Evolutionary conservation across 176 grass and related monocot genomes (phyloP), one percentile per base, ranked within the genome.

Genomic region (Pontederia paniculata): DNA sequence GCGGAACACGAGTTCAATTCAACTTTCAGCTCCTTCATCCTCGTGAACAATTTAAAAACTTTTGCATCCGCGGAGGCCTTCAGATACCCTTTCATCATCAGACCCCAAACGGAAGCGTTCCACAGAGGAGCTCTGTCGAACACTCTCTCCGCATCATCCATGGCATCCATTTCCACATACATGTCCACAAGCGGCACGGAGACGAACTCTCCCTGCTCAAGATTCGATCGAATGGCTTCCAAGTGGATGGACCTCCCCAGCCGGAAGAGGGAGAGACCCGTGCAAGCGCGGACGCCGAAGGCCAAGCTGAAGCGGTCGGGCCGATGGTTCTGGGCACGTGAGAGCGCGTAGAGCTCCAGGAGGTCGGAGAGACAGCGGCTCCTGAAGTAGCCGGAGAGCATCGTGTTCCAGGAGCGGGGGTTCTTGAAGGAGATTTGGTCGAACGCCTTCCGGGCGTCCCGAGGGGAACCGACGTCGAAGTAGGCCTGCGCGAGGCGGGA

Each of bases 401-500:
- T 44, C 12, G 70, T 72, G 70, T 72, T 72, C 57, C 58, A 72
- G 28, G 70, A 42, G 13, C 43, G 70, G 2, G 57, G 58, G 8
- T 17, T 72, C 20, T 56, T 43, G 17, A 2, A 31, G 18, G 17
- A 17, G 3, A 72, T 61, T 72, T 62, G 70, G 70, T 72, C 70
- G 58, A 72, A 72, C 28, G 50, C 47, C 9, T 44, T 14, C 10
- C 48, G 70, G 9, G 57, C 70, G 17, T 54, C 46, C 13, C 9
- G 42, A 9, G 70, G 58, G 41, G 48, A 42, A 48, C 18, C 23
- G 48, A 43, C n/a, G 28, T 5, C 48, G 70, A 72, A 62, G 70
- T 72, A 72, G 37, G 57, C 7, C 48, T 45, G 31, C 31, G 57
- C 70, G 18, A 72, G 70, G 70, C 70, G 48, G 23, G 70, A 72